Evolutionary conservation across 2,329 filamentous ascomycete species (phyloP).

Genomic region (Aspergillus tamarii): DNA sequence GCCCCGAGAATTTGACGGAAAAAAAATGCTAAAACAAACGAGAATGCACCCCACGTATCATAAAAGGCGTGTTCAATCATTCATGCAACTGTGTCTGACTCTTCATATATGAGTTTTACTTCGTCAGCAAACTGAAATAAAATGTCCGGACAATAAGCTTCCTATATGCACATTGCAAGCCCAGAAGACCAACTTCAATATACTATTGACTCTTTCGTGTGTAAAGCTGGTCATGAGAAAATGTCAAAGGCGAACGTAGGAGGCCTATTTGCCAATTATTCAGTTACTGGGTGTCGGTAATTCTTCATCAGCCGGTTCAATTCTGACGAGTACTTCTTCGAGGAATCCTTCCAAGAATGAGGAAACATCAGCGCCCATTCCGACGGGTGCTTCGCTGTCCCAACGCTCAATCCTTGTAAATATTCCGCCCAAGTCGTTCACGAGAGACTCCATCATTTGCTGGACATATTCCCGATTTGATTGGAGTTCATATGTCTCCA

Average conservation of each 20-base stretch:
- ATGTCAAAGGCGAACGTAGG: neutral
- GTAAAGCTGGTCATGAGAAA: neutral
- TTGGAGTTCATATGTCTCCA: constrained; percentile 52
- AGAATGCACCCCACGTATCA: constrained; percentile 9
- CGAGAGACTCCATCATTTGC: constrained; percentile 78
- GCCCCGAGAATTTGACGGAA: constrained; percentile 6
- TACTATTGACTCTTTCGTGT: neutral
- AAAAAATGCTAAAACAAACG: neutral
- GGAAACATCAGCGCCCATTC: constrained; percentile 88
- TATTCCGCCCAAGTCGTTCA: constrained; percentile 78
- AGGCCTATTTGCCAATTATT: neutral
- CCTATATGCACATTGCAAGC: neutral
- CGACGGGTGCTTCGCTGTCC: constrained; percentile 83
- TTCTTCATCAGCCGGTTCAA: constrained; percentile 68
- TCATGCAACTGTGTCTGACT: neutral
- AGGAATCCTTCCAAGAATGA: constrained; percentile 89
- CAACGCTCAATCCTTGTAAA: constrained; percentile 90
- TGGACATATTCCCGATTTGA: constrained; percentile 75
- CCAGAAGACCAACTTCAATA: neutral
- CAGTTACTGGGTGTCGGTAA: neutral
- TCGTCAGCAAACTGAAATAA: neutral
- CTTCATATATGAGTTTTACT: constrained; percentile 1
- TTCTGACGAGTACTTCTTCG: constrained; percentile 89
- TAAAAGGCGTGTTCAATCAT: constrained; percentile 7
- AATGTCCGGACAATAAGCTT: neutral